Percentiles rank a stretch among this genome's conserved stretches.
phyloP scores from a whole-genome alignment of 192 early-diverging fungal species.

The Linnemannia schmuckeri region DNA sequence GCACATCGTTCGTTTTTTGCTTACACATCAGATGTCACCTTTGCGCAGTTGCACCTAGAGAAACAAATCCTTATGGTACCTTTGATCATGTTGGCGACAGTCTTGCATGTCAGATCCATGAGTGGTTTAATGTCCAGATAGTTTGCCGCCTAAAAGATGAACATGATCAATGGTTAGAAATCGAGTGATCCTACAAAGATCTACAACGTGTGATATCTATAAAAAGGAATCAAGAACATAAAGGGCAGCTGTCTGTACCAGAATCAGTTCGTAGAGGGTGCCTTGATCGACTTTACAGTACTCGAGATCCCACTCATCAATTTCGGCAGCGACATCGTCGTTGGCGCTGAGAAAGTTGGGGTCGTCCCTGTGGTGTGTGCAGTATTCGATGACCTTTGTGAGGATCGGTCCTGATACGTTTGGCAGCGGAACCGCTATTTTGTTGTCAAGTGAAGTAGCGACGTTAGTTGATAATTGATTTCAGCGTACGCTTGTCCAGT shows the following conservation, averaged over 20 bases:
- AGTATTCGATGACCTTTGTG: conserved; percentile 90
- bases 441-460: not conserved
- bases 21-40: not conserved
- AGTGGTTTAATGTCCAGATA: conserved; percentile 97
- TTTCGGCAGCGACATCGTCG: conserved; percentile 76
- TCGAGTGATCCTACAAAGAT: not conserved
- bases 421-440: conserved; percentile 83
- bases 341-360: conserved; percentile 65
- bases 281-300: conserved; percentile 95
- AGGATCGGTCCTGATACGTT: conserved; percentile 93
- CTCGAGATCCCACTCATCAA: conserved; percentile 92
- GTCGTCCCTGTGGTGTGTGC: conserved; percentile 83
- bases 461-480: not conserved
- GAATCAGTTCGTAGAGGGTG: conserved; percentile 91
- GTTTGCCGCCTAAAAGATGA: conserved; percentile 72
- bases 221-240: not conserved
- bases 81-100: conserved; percentile 98
- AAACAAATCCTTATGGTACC: conserved; percentile 52
- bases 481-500: not conserved
- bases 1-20: not conserved
- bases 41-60: not conserved
- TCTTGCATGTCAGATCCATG: conserved; percentile 97
- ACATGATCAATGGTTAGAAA: not conserved
- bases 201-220: not conserved
- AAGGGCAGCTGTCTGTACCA: conserved; percentile 54